Evolutionary conservation across 108 stramenopile species (phyloP).

Genomic region (Fistulifera pelliculosa): DNA sequence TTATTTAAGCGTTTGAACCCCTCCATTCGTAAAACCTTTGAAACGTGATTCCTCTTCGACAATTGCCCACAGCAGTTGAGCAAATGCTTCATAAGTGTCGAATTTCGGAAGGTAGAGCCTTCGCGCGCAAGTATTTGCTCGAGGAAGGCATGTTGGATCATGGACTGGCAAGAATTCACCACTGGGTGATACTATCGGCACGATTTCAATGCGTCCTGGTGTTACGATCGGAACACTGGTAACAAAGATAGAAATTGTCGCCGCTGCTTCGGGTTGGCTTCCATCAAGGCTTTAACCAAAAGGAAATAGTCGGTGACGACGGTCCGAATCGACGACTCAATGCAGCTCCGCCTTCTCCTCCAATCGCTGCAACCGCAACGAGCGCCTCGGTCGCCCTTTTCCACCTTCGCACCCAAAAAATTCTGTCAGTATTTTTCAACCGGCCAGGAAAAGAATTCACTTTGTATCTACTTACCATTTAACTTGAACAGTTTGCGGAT

Average conservation of each 20-base stretch:
- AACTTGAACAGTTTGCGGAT: constrained; percentile 35
- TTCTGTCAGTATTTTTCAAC: neutral
- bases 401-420: constrained; percentile 6
- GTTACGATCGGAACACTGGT: constrained; percentile 47
- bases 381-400: constrained; percentile 43
- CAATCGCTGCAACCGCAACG: constrained; percentile 48
- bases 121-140: constrained; percentile 44
- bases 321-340: constrained; percentile 33
- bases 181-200: constrained; percentile 30
- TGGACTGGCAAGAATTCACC: constrained; percentile 39
- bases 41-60: constrained; percentile 30
- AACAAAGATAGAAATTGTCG: constrained; percentile 42
- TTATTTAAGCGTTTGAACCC: constrained; percentile 7
- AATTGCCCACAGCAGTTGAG: constrained; percentile 28
- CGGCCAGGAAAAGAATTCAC: neutral
- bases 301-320: constrained; percentile 33
- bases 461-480: constrained; percentile 10
- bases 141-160: constrained; percentile 30
- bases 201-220: constrained; percentile 40
- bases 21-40: constrained; percentile 50
- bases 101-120: constrained; percentile 42
- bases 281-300: constrained; percentile 33
- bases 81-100: constrained; percentile 32
- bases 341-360: constrained; percentile 37
- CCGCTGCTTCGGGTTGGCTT: constrained; percentile 27